phyloP scores from a whole-genome alignment of 2,329 filamentous ascomycete genomes.

The Neocucurbitaria cava region DNA sequence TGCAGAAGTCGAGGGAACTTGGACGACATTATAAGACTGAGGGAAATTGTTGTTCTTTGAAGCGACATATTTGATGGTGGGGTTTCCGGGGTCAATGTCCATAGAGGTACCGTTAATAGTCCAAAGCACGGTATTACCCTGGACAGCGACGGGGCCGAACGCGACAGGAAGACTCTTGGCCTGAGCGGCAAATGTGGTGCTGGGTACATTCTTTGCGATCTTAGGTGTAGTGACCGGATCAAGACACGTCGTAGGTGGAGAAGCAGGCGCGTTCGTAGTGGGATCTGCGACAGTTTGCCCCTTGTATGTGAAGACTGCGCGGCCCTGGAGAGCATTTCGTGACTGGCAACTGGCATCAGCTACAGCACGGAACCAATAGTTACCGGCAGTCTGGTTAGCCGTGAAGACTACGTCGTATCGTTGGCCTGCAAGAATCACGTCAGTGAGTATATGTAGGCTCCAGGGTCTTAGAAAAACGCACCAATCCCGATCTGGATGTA shows the following conservation, averaged over 20 bases:
- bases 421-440: slow-evolving; percentile 23
- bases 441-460: too few species aligned
- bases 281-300: slow-evolving; percentile 45
- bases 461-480: not conserved
- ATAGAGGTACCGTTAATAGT: slow-evolving; percentile 55
- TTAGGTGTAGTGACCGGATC: slow-evolving; percentile 46
- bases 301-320: slow-evolving; percentile 50
- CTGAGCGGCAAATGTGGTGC: slow-evolving; percentile 30
- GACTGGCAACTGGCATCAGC: slow-evolving; percentile 33
- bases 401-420: slow-evolving; percentile 47
- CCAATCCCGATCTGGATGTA: slow-evolving; percentile 50
- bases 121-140: slow-evolving; percentile 41
- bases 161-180: slow-evolving; percentile 34
- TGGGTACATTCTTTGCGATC: slow-evolving; percentile 46
- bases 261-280: slow-evolving; percentile 31
- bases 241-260: slow-evolving; percentile 40
- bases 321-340: slow-evolving; percentile 33
- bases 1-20: slow-evolving; percentile 40
- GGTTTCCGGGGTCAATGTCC: slow-evolving; percentile 56
- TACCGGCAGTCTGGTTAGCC: slow-evolving; percentile 39
- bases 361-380: slow-evolving; percentile 46
- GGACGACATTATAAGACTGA: slow-evolving; percentile 50
- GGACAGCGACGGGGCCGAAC: slow-evolving; percentile 38
- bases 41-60: slow-evolving; percentile 52
- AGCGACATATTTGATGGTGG: slow-evolving; percentile 55